A percentile compares a stretch with the other conserved stretches of the same genome.
Evolutionary conservation across 139 green algal genomes (phyloP).

Genomic region (Protoeuglena noctilucae): DNA sequence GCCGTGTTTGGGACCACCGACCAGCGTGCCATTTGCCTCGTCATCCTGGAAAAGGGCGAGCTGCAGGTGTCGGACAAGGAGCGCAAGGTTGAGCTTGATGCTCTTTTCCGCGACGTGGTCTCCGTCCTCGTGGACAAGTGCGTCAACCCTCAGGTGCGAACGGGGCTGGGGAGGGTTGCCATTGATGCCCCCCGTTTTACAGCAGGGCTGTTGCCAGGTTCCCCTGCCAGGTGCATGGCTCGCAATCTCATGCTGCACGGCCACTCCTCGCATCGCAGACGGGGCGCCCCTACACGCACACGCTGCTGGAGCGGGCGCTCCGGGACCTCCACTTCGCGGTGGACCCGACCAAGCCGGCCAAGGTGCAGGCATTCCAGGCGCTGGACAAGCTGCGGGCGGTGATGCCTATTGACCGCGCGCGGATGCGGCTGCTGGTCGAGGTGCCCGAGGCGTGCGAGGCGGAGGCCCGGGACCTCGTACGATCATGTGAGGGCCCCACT

Average conservation of each 20-base stretch:
- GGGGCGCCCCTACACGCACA: conserved; percentile 76
- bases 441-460: conserved; percentile 16
- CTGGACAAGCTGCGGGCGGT: conserved; percentile 13
- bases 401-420: background rate
- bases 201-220: too few species aligned
- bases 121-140: conserved; percentile 64
- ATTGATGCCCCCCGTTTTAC: too few species aligned
- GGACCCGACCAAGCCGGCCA: conserved; percentile 75
- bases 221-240: too few species aligned
- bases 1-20: conserved; percentile 81
- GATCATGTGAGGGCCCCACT: background rate
- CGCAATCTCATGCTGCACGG: too few species aligned
- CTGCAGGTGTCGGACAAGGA: conserved; percentile 94
- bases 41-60: conserved; percentile 81
- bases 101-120: conserved; percentile 75
- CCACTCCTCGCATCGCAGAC: conserved; percentile 28
- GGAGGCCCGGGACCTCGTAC: background rate
- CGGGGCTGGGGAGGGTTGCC: too few species aligned
- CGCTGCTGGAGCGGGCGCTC: conserved; percentile 85
- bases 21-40: conserved; percentile 54
- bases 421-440: conserved; percentile 33
- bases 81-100: conserved; percentile 61
- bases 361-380: conserved; percentile 69
- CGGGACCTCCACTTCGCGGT: conserved; percentile 81
- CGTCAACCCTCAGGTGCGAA: too few species aligned